These are phyloP conservation scores for Rhizophagus clarus DNA, from an alignment of 192 early-diverging fungal species.

Conservation along the genomic window DNA sequence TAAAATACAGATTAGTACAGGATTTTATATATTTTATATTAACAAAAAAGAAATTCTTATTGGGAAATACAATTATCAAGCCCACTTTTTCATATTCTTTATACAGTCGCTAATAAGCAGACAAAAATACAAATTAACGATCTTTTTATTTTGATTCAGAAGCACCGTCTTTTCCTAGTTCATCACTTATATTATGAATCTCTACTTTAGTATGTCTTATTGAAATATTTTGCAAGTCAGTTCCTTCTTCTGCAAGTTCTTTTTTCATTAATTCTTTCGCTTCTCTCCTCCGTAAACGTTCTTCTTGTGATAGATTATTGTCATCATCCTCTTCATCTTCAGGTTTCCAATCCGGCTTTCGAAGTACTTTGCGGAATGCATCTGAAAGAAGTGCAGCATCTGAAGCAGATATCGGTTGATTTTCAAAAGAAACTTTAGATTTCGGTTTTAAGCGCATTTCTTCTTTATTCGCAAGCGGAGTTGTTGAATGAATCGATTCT, in stretches of 20 bases:
- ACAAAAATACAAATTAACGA: background rate
- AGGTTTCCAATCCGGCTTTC: conserved; percentile 19
- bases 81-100: background rate
- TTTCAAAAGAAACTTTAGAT: background rate
- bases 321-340: conserved; percentile 8
- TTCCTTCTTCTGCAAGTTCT: conserved; percentile 26
- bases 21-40: background rate
- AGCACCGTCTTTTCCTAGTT: background rate
- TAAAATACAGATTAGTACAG: no score
- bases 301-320: background rate
- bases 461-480: conserved; percentile 14
- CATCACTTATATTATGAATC: background rate
- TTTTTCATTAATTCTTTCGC: conserved; percentile 29
- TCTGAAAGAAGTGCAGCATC: conserved; percentile 21
- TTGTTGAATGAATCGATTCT: background rate
- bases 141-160: background rate
- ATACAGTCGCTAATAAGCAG: background rate
- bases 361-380: conserved; percentile 13
- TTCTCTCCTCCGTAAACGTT: conserved; percentile 3
- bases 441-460: no score
- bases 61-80: background rate
- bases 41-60: background rate
- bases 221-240: conserved; percentile 7
- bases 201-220: conserved; percentile 15
- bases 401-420: conserved; percentile 5